Percentiles rank a stretch among this genome's conserved stretches.
Evolutionary conservation across 495 filamentous ascomycete species (phyloP).

Genomic region (Paragyromitra xinjiangensis): DNA sequence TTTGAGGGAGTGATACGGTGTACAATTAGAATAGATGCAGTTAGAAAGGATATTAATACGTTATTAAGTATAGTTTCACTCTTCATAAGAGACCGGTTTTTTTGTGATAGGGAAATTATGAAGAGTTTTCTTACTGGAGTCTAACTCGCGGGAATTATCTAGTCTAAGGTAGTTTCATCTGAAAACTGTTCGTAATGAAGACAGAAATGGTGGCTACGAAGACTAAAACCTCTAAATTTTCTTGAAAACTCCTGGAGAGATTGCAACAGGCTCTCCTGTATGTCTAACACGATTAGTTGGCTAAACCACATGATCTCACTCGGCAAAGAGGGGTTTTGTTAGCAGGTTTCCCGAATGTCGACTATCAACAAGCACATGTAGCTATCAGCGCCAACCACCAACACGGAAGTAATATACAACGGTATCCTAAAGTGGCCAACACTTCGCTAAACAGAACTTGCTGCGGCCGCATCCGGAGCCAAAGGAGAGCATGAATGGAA

Average conservation of each 20-base stretch:
- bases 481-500: not conserved
- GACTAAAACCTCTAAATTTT: not conserved
- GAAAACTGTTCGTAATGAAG: not conserved
- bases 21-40: not conserved
- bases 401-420: not conserved
- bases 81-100: no score
- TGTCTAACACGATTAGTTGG: not conserved
- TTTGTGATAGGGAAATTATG: no score
- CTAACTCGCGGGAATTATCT: not conserved
- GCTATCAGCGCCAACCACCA: not conserved
- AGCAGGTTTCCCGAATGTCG: not conserved
- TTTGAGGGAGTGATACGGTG: conserved; percentile 1
- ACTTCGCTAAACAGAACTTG: not conserved
- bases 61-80: no score
- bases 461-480: not conserved
- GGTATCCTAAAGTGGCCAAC: not conserved
- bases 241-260: not conserved
- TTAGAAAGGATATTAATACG: conserved; percentile 13
- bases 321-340: not conserved
- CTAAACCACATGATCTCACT: not conserved
- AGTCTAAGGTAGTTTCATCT: not conserved
- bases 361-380: no score
- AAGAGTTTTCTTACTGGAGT: no score
- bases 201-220: not conserved
- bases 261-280: not conserved